A percentile compares a stretch with the other conserved stretches of the same genome.
Evolutionary conservation across 352 stramenopile species (phyloP).

Genomic region (Blastocystis sp.): DNA sequence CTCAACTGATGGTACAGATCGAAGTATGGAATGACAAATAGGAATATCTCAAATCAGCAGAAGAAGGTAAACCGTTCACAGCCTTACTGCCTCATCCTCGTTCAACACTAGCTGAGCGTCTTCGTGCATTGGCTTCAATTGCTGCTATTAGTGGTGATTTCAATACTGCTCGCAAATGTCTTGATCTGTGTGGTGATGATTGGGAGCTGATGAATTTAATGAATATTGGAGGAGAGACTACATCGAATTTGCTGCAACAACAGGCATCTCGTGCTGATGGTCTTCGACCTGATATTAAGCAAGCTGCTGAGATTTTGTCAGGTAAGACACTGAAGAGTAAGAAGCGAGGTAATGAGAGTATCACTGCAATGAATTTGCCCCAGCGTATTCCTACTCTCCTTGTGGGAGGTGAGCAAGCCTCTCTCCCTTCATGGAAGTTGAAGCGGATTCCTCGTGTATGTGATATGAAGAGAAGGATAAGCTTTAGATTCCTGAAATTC

Average conservation of each 20-base stretch:
- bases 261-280: slow-evolving; percentile 51
- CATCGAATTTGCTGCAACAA: slow-evolving; percentile 16
- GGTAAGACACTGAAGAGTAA: slow-evolving; percentile 56
- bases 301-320: slow-evolving; percentile 44
- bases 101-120: slow-evolving; percentile 40
- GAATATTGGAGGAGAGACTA: slow-evolving; percentile 40
- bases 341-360: slow-evolving; percentile 36
- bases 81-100: slow-evolving; percentile 34
- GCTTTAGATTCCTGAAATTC: slow-evolving; percentile 54
- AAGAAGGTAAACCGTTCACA: slow-evolving; percentile 58
- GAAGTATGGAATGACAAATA: background rate
- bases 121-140: slow-evolving; percentile 43
- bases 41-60: slow-evolving; percentile 55
- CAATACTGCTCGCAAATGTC: slow-evolving; percentile 49
- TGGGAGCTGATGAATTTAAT: slow-evolving; percentile 50
- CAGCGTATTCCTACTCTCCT: slow-evolving; percentile 57
- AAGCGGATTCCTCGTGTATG: slow-evolving; percentile 46
- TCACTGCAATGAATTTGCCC: slow-evolving; percentile 32
- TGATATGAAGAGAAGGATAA: background rate
- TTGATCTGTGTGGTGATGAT: slow-evolving; percentile 61
- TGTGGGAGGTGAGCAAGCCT: slow-evolving; percentile 8
- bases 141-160: slow-evolving; percentile 56
- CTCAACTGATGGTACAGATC: slow-evolving; percentile 36
- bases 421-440: slow-evolving; percentile 31
- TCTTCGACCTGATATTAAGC: slow-evolving; percentile 58